Percentiles rank a stretch among this genome's conserved stretches.
Conservation (phyloP, 306 rosid genomes). For the Hippophae rhamnoides region DNA sequence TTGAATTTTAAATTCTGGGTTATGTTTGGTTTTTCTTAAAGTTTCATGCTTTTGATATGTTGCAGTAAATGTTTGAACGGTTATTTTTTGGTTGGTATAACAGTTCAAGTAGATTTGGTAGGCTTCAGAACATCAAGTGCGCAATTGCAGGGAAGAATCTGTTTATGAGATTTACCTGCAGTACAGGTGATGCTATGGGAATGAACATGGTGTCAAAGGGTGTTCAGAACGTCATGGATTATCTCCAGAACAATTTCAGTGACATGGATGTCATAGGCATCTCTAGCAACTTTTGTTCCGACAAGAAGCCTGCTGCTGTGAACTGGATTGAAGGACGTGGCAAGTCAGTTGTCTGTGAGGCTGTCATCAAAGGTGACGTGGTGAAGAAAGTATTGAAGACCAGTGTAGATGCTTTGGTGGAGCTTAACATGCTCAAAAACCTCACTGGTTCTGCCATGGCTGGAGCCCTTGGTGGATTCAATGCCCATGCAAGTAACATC, state of each 20-base stretch:
- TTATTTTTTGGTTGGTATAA: neutral
- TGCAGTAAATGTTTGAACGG: neutral
- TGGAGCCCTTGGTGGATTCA: conserved; percentile 93
- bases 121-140: conserved; percentile 48
- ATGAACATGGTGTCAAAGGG: conserved; percentile 98
- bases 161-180: conserved; percentile 62
- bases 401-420: conserved; percentile 56
- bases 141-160: conserved; percentile 70
- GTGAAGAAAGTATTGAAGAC: conserved; percentile 79
- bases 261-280: conserved; percentile 94
- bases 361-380: conserved; percentile 59
- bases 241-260: conserved; percentile 56
- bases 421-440: conserved; percentile 90
- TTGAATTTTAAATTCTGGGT: neutral
- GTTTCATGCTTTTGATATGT: neutral
- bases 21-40: neutral
- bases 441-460: conserved; percentile 86
- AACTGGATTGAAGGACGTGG: conserved; percentile 97
- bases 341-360: conserved; percentile 82
- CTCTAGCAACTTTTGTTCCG: conserved; percentile 84
- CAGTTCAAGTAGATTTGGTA: conserved; percentile 80
- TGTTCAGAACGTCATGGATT: conserved; percentile 68
- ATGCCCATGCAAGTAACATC: conserved; percentile 90
- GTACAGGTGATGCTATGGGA: conserved; percentile 96
- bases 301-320: conserved; percentile 84